Conservation (phyloP, 169 alveolate genomes). For the Babesia caballi region DNA sequence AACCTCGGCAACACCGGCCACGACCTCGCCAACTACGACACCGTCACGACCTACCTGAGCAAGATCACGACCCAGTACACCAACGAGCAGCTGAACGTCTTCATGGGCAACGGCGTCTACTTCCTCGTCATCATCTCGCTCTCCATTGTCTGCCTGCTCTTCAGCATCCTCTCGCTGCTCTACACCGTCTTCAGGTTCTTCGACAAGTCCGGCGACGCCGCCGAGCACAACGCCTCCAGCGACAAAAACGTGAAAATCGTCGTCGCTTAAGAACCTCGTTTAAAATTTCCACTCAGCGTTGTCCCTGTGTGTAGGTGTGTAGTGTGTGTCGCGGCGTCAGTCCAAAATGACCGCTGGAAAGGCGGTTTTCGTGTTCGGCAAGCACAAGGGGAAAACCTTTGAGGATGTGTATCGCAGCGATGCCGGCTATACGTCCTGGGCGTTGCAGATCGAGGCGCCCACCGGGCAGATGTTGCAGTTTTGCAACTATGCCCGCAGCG, state of each 20-base stretch:
- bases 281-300: not conserved
- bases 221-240: not conserved
- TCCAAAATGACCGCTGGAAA: not conserved
- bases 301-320: not conserved
- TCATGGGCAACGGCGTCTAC: conserved; percentile 63
- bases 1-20: not conserved
- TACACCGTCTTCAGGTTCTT: conserved; percentile 53
- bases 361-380: conserved; percentile 66
- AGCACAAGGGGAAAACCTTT: conserved; percentile 72
- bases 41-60: conserved; percentile 14
- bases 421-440: conserved; percentile 67
- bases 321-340: not conserved
- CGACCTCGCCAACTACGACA: conserved; percentile 16
- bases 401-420: conserved; percentile 68
- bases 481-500: conserved; percentile 44
- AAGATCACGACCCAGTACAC: conserved; percentile 41
- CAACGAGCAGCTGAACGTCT: conserved; percentile 49
- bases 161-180: conserved; percentile 37
- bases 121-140: conserved; percentile 24
- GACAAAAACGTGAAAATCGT: conserved; percentile 1
- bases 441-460: conserved; percentile 58
- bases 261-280: not conserved
- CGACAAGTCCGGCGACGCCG: conserved; percentile 32
- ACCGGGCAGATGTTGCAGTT: conserved; percentile 63
- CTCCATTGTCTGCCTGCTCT: conserved; percentile 34